A percentile compares a stretch with the other conserved stretches of the same genome.
Conservation (phyloP, 2,329 filamentous ascomycete genomes). For the Cephalotrichum gorgonifer region DNA sequence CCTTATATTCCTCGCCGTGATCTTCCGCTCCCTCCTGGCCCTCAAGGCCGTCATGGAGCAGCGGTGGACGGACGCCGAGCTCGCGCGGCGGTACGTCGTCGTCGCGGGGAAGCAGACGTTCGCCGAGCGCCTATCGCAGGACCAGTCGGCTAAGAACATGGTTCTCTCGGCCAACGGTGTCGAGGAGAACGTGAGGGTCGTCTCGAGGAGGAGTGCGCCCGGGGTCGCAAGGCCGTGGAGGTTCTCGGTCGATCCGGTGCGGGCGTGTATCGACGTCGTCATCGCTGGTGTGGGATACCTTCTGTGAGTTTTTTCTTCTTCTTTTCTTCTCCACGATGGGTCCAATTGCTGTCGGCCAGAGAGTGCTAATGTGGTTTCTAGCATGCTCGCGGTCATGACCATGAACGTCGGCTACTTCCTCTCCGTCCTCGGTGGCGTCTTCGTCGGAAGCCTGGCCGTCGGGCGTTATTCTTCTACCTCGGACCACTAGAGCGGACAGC, state of each 20-base stretch:
- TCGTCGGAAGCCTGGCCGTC: slow-evolving; percentile 74
- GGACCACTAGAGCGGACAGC: slow-evolving; percentile 29
- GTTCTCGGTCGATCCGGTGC: slow-evolving; percentile 66
- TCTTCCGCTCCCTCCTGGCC: slow-evolving; percentile 63
- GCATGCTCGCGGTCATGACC: slow-evolving; percentile 89
- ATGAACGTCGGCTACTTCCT: slow-evolving; percentile 80
- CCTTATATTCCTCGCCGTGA: slow-evolving; percentile 62
- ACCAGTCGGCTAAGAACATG: slow-evolving; percentile 53
- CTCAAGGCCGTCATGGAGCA: slow-evolving; percentile 53
- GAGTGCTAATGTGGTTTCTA: slow-evolving; percentile 23
- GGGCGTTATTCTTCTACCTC: slow-evolving; percentile 52
- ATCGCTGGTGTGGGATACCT: slow-evolving; percentile 74
- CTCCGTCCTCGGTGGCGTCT: slow-evolving; percentile 68
- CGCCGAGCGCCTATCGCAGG: slow-evolving; percentile 46
- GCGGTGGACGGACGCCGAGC: slow-evolving; percentile 59
- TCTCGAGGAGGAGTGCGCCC: slow-evolving; percentile 39
- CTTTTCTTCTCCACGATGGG: not conserved
- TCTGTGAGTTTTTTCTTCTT: slow-evolving; percentile 51
- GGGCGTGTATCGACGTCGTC: slow-evolving; percentile 60
- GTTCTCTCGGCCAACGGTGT: slow-evolving; percentile 65
- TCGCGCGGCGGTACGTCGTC: slow-evolving; percentile 66
- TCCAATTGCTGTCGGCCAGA: not conserved
- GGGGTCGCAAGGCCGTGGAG: slow-evolving; percentile 59
- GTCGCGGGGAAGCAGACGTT: slow-evolving; percentile 55
- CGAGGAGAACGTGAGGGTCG: slow-evolving; percentile 70